A percentile compares a stretch with the other conserved stretches of the same genome.
phyloP scores from a whole-genome alignment of 1,284 basidiomycete species.

The Papiliotrema terrestris region DNA sequence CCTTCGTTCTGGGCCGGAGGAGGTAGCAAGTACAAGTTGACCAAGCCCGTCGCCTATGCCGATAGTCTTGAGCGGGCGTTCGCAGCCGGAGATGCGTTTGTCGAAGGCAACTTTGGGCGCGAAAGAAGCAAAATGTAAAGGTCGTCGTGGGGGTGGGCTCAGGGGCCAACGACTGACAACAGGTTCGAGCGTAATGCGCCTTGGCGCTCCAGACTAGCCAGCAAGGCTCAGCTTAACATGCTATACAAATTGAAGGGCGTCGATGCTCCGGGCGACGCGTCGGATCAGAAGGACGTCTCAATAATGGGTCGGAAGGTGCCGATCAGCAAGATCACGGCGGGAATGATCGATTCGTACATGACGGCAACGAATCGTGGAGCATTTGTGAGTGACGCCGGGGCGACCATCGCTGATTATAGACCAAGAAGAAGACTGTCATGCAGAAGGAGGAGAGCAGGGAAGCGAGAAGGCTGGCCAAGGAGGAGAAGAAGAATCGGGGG shows the following conservation, averaged over 20 bases:
- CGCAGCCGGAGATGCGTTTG: conserved; percentile 47
- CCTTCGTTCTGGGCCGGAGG: not conserved
- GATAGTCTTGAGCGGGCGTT: conserved; percentile 22
- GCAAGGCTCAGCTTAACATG: conserved; percentile 61
- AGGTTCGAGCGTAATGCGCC: conserved; percentile 64
- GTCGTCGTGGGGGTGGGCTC: not conserved
- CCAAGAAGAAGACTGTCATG: not conserved
- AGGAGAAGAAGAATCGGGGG: not conserved
- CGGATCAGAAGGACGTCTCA: conserved; percentile 3
- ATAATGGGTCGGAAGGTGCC: conserved; percentile 19
- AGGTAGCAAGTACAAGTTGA: not conserved
- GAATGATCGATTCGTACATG: not conserved
- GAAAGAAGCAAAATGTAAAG: conserved; percentile 11
- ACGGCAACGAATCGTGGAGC: conserved; percentile 30
- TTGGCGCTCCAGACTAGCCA: conserved; percentile 70
- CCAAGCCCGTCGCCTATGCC: not conserved
- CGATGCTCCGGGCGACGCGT: not conserved
- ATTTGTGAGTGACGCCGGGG: not conserved
- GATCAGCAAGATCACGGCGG: conserved; percentile 8
- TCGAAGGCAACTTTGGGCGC: conserved; percentile 9
- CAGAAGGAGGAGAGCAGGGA: conserved; percentile 1
- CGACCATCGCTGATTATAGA: not conserved
- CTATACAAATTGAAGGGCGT: conserved; percentile 57
- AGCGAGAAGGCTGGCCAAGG: not conserved
- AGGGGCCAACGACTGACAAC: not conserved